Percentiles rank a stretch among this genome's conserved stretches.
phyloP scores from a whole-genome alignment of 164 flowering plant genomes.

The Stephania cephalantha region DNA sequence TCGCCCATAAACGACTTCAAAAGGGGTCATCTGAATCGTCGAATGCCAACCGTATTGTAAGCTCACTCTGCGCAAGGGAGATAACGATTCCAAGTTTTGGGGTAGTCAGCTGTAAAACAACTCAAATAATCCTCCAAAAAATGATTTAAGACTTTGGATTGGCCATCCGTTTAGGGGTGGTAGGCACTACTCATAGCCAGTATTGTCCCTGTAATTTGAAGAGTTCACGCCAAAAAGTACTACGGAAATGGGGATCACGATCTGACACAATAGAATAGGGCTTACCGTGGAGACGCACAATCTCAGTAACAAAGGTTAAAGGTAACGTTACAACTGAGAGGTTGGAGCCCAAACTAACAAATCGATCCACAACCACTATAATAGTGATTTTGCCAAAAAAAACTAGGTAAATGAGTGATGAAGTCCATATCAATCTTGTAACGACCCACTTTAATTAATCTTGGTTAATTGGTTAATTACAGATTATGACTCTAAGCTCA shows the following conservation, averaged over 20 bases:
- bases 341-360: background rate
- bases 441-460: no score
- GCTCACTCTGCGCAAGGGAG: no score
- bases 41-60: no score
- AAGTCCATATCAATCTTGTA: conserved; percentile 10
- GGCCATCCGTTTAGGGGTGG: conserved; percentile 5
- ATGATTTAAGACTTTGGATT: background rate
- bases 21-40: no score
- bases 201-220: background rate
- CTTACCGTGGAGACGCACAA: background rate
- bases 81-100: no score
- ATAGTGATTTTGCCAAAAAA: background rate
- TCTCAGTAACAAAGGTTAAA: background rate
- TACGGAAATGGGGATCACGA: background rate
- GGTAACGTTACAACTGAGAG: background rate
- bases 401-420: conserved; percentile 4
- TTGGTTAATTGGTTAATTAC: no score
- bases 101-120: background rate
- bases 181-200: background rate
- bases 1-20: no score
- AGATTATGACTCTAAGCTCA: no score
- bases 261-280: background rate
- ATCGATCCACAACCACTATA: conserved; percentile 2
- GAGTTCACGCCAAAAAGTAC: background rate
- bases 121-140: background rate